Evolutionary conservation across 345 rosid species (phyloP), one percentile per base, ranked within the genome.

Genomic region (Hypericum perforatum): DNA sequence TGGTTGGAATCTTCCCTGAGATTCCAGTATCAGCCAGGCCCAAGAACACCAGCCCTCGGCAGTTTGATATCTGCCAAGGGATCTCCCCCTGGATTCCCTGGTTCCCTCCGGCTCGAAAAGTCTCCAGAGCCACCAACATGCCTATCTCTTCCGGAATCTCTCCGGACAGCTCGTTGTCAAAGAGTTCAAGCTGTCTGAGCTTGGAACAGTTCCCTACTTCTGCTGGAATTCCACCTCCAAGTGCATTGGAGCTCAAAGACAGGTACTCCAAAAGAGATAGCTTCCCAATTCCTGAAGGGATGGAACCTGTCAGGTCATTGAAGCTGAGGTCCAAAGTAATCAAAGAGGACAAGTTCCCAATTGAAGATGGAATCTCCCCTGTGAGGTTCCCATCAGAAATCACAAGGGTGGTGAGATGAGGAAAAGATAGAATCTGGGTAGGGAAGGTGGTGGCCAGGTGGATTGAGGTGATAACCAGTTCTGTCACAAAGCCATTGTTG

Each of bases 11-110:
- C 47, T 59, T 55, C 39, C 92, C 87, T 2, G 85, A 69, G 66
- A 80, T 68, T 50, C 70, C 81, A 0, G 92, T 80, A 49, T 84
- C 92, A 11, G 92, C 84, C 11, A 84, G 84, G 13, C 92, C 92
- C 44, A 84, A 63, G 61, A 66, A 63, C 10, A 52, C 39, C 8
- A 84, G 69, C 8, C 43, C 41, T 29, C 58, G 69, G 69, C 92
- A 84, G 74, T 69, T 74, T 9, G 81, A 69, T 60, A 84, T 71
- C 75, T 73, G 71, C 67, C 43, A 51, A 15, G 92, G 92, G 45
- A 84, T 74, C 53, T 74, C 78, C 43, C 92, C 82, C 9, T 36
- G 65, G 45, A 84, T 67, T 58, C 74, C 79, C n/a, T 61, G 45
- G 48, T 84, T 84, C 37, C 92, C 92, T 3, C 92, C 92, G 0